These are phyloP conservation scores for Saturnispora sekii DNA, from an alignment of 805 yeast species.

Conservation along the genomic window DNA sequence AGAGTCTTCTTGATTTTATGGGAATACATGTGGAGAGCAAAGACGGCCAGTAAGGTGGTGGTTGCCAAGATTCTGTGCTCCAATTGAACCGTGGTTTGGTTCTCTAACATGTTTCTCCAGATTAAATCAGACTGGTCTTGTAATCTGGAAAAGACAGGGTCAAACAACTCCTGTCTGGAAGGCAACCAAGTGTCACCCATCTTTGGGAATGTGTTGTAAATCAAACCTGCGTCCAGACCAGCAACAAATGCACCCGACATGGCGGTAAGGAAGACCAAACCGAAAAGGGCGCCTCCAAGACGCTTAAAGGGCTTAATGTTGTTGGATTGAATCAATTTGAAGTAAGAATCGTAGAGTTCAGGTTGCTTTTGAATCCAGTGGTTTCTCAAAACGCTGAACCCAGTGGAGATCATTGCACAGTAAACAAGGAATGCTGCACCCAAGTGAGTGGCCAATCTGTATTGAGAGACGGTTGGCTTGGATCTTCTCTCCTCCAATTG, in stretches of 20 bases:
- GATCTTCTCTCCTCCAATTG: constrained; percentile 70
- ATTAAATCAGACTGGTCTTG: constrained; percentile 61
- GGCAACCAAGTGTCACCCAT: constrained; percentile 89
- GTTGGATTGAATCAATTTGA: constrained; percentile 55
- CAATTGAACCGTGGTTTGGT: constrained; percentile 92
- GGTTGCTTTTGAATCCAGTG: constrained; percentile 61
- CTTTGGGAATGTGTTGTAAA: constrained; percentile 91
- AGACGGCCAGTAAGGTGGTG: constrained; percentile 62
- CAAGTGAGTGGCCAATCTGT: constrained; percentile 85
- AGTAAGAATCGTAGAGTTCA: constrained; percentile 38
- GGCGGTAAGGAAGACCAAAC: constrained; percentile 76
- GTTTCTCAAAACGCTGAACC: constrained; percentile 73
- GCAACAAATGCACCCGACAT: constrained; percentile 98
- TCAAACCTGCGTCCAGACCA: constrained; percentile 94
- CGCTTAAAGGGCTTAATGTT: constrained; percentile 48
- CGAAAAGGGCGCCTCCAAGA: constrained; percentile 46
- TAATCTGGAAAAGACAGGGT: constrained; percentile 58
- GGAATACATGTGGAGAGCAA: constrained; percentile 64
- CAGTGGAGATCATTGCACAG: constrained; percentile 85
- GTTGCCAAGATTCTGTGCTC: constrained; percentile 81
- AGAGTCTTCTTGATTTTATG: constrained; percentile 41
- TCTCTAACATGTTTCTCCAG: constrained; percentile 92
- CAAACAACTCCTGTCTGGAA: constrained; percentile 64
- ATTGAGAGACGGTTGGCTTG: constrained; percentile 96
- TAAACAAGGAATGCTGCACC: constrained; percentile 88